Evolutionary conservation across 768 basidiomycete species (phyloP).

Genomic region (Fistulinella prunicolor): DNA sequence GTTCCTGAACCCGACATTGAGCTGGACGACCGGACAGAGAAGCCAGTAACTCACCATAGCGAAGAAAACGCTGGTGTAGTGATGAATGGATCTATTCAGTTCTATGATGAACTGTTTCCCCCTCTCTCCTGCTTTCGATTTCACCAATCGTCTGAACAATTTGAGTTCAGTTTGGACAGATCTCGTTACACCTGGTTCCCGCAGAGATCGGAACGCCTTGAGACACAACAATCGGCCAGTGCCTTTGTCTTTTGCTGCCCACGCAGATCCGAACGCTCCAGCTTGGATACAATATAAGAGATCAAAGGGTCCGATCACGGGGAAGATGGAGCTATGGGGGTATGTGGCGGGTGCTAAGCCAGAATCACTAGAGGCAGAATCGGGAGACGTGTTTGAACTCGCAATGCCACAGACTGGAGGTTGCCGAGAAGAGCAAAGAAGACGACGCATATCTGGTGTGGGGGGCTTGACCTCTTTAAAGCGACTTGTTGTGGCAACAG

Average conservation of each 20-base stretch:
- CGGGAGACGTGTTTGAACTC: background rate
- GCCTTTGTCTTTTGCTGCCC: constrained; percentile 22
- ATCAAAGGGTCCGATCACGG: constrained; percentile 27
- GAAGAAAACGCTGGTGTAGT: constrained; percentile 30
- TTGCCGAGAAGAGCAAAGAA: background rate
- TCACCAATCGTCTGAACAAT: constrained; percentile 35
- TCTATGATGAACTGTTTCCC: constrained; percentile 39
- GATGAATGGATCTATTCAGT: constrained; percentile 36
- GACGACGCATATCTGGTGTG: background rate
- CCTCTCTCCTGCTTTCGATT: constrained; percentile 10
- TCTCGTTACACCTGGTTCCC: constrained; percentile 1
- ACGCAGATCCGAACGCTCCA: constrained; percentile 21
- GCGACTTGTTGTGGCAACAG: background rate
- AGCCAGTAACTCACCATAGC: constrained; percentile 35
- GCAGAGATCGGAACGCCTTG: constrained; percentile 31
- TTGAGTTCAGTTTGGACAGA: constrained; percentile 33
- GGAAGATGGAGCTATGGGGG: constrained; percentile 13
- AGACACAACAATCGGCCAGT: constrained; percentile 38
- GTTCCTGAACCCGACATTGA: constrained; percentile 29
- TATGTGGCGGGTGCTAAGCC: background rate
- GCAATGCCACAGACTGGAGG: background rate
- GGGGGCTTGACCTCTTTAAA: background rate
- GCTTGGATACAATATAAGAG: constrained; percentile 14
- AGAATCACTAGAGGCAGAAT: background rate
- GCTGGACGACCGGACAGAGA: background rate